Base-by-base conservation (phyloP, 441 rosid genomes). In the Jatropha multifida region DNA sequence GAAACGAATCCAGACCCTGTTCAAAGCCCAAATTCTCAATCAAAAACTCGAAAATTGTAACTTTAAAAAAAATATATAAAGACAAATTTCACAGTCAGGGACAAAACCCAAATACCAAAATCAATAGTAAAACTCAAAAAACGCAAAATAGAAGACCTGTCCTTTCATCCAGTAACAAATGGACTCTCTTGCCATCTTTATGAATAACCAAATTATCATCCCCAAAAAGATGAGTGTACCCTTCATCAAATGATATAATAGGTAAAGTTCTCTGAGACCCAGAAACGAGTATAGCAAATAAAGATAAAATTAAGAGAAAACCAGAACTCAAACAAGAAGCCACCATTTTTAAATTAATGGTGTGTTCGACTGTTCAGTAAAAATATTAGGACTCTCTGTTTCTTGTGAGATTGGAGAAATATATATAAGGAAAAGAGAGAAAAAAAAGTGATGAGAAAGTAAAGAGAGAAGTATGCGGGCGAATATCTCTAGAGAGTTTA, bases 1-100 rank as follows among this genome's bases (percentile, higher is more conserved):
- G 99, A 96, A 52, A 84, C 97, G 83, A 96, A 96, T 67, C 99
- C 99, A 85, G 98, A 94, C 78, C 98, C 99, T 96, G 97, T 27
- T 76, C 32, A 75, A 13, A 75, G 51, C 48, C 44, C 55, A 48
- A 77, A 69, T 58, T 13, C 52, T 42, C 23, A 9, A 49, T 44
- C 56, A 55, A 74, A 42, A 66, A 40, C 40, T 42, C 17, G 9
- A 75, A 51, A 46, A 27, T 37, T 18, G 40, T 55, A 10, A 49
- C 51, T 71, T 14, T 17, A 27, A 32, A 17, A 59, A 4, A 12
- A 14, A 40, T 0, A 14, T 7, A 65, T 15, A 12, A 27, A 61
- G 48, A 73, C 58, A 54, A 14, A 59, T 26, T 0, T 11, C 15
- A 26, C 37, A 59, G 9, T 59, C 13, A 59, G 37, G 64, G 64